Evolutionary conservation across 352 stramenopile genomes (phyloP).

Genomic region (Globisporangium radiosum): DNA sequence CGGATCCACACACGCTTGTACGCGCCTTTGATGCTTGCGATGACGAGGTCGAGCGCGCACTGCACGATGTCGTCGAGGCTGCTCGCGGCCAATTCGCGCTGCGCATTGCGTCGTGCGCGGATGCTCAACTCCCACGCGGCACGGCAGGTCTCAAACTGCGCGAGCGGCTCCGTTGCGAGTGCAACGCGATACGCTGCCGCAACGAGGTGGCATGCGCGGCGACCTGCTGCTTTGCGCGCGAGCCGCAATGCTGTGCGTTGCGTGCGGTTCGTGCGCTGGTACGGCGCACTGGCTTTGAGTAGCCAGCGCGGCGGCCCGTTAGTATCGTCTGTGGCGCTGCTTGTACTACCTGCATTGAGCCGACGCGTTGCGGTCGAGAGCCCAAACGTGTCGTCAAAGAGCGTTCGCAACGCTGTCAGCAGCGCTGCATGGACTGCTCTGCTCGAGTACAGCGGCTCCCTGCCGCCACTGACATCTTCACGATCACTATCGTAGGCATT

Average conservation of each 20-base stretch:
- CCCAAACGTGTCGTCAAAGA: conserved; percentile 65
- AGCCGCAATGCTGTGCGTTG: conserved; percentile 34
- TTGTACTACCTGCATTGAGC: conserved; percentile 6
- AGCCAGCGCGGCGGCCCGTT: conserved; percentile 49
- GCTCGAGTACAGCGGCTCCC: conserved; percentile 19
- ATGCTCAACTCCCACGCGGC: conserved; percentile 38
- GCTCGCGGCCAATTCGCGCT: conserved; percentile 20
- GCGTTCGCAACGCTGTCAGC: conserved; percentile 39
- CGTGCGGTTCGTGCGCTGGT: conserved; percentile 53
- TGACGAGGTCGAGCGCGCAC: conserved; percentile 44
- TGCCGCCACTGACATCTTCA: too few relatives aligned
- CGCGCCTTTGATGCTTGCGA: conserved; percentile 51
- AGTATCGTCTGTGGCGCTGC: neutral
- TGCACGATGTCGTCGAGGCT: conserved; percentile 37
- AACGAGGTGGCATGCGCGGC: conserved; percentile 38
- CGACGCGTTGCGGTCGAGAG: conserved; percentile 28
- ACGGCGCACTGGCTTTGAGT: conserved; percentile 42
- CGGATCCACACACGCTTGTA: neutral
- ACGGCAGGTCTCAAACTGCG: conserved; percentile 42
- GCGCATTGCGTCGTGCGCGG: conserved; percentile 17
- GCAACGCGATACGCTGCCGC: conserved; percentile 37
- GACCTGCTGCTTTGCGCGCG: conserved; percentile 22
- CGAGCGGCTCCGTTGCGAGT: conserved; percentile 19
- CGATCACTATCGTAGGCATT: conserved; percentile 1
- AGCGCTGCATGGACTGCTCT: conserved; percentile 45